Base-by-base conservation (phyloP, 2,329 filamentous ascomycete genomes). In the Orbilia oligospora region DNA sequence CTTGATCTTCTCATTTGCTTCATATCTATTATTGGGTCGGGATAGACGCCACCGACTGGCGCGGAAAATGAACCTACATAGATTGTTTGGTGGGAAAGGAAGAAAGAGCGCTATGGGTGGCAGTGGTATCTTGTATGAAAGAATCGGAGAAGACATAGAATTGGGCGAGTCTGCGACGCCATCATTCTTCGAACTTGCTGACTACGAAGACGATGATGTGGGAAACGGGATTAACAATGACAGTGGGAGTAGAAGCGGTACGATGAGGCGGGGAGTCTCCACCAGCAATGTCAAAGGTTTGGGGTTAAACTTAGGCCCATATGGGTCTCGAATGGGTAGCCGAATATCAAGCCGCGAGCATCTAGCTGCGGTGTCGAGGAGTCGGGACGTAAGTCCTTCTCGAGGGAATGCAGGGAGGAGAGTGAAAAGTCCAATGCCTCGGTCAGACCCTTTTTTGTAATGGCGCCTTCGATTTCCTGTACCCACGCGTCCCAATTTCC, bases 1-100 rank as follows among this genome's bases (percentile, higher is more conserved):
- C 5, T 24, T 80, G 33, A 79, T 72, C 44, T 97, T 16, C 81
- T 96, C 36, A 88, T 97, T 75, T 33, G 87, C 92, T 18, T 86
- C 87, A 6, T 95, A 92, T 83, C 86, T 97, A 70, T 88, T 97
- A 80, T 90, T 93, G 79, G 94, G 93, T 76, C 91, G 93, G 68
- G 93, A 96, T 78, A 89, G 93, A 64, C 89, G 81, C 4, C 76
- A 79, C 9, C 71, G 64, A 93, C 67, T 87, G 87, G 51, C 81
- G 81, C 58, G 76, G 33, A 71, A 68, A 16, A 36, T 79, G 22
- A 61, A 69, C 20, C 38, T 79, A 18, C 69, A 68, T n/a, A 33
- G 76, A 12, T 64, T 79, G 4, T 51, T 71, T 12, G 76, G 69
- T 18, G 68, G 69, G 22, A 69, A 69, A 30, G 27, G 53, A 6